phyloP scores from a whole-genome alignment of 202 grass and related monocot species.

The Cymbopogon flexuosus region DNA sequence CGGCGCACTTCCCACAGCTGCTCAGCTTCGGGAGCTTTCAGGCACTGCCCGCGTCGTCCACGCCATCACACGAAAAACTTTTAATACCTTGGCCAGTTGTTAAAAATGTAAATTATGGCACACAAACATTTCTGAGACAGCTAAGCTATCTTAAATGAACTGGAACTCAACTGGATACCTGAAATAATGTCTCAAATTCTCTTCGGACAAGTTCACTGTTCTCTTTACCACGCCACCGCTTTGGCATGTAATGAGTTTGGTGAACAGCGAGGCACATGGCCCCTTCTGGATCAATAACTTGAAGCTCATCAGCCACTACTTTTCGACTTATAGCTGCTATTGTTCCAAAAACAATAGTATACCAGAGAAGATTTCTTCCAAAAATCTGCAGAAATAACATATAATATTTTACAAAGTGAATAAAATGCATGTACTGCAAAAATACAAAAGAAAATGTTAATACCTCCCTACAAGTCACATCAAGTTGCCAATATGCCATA shows the following conservation, averaged over 20 bases:
- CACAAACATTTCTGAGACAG: neutral
- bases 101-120: neutral
- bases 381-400: conserved; percentile 53
- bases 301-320: conserved; percentile 84
- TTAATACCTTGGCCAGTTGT: neutral
- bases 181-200: conserved; percentile 93
- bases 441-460: neutral
- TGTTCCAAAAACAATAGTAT: conserved; percentile 91
- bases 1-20: no score
- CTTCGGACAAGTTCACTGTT: conserved; percentile 60
- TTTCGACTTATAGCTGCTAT: conserved; percentile 92
- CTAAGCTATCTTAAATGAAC: neutral
- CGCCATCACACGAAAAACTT: neutral
- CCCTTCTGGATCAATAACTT: conserved; percentile 91
- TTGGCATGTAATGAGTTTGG: conserved; percentile 95
- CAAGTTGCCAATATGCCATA: neutral
- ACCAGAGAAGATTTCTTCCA: conserved; percentile 96
- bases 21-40: no score
- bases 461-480: neutral
- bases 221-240: conserved; percentile 87
- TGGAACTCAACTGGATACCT: conserved; percentile 39
- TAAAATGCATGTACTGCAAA: neutral
- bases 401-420: conserved; percentile 22
- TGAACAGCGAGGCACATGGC: conserved; percentile 76
- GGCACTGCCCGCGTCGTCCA: no score